These are phyloP conservation scores for Penicillium malachiteum DNA, from an alignment of 495 filamentous ascomycete species.

Conservation along the genomic window DNA sequence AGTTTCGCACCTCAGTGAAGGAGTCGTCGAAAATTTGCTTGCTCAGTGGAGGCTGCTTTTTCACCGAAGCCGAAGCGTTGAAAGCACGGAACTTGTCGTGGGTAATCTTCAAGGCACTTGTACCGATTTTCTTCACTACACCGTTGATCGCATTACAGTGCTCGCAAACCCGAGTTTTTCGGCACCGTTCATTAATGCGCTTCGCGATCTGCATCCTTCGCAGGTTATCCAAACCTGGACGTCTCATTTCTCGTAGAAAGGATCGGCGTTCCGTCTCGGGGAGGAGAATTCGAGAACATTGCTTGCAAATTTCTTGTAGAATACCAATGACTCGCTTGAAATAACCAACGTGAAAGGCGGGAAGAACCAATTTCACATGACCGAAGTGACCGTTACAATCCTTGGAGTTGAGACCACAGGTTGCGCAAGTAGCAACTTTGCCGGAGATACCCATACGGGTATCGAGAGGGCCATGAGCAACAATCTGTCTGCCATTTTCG, in stretches of 20 bases:
- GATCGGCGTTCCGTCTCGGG: constrained; percentile 69
- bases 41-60: constrained; percentile 74
- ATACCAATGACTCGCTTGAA: constrained; percentile 86
- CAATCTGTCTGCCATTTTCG: constrained; percentile 65
- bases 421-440: constrained; percentile 71
- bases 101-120: constrained; percentile 79
- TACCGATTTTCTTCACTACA: constrained; percentile 78
- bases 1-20: constrained; percentile 71
- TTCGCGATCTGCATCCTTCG: constrained; percentile 76
- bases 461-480: constrained; percentile 82
- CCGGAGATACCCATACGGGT: constrained; percentile 83
- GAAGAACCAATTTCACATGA: constrained; percentile 82
- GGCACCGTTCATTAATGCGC: constrained; percentile 81
- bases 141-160: constrained; percentile 80
- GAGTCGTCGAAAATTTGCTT: constrained; percentile 83
- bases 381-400: constrained; percentile 95
- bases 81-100: constrained; percentile 88
- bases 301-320: constrained; percentile 91
- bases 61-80: constrained; percentile 79
- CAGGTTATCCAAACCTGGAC: constrained; percentile 82
- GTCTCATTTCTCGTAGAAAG: constrained; percentile 74
- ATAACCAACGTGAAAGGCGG: constrained; percentile 93
- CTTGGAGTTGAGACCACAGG: constrained; percentile 73
- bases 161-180: constrained; percentile 75
- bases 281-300: constrained; percentile 66